Conservation (phyloP, 2,329 filamentous ascomycete genomes). For the Teratosphaeria nubilosa region DNA sequence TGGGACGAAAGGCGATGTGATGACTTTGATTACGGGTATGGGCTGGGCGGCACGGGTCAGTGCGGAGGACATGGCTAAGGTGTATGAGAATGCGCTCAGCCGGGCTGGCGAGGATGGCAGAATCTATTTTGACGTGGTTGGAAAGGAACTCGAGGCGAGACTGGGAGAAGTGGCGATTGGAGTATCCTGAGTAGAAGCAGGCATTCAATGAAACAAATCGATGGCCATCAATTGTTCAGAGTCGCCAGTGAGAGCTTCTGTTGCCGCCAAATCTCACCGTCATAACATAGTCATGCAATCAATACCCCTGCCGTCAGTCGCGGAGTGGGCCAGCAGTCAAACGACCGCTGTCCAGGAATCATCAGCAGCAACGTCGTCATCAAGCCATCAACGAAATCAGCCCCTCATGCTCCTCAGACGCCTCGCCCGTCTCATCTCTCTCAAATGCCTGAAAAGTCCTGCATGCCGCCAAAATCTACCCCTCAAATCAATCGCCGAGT, state of each 20-base stretch:
- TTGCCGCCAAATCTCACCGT: not conserved
- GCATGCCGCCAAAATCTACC: too few species aligned
- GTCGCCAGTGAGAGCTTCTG: not conserved
- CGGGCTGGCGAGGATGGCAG: conserved; percentile 1
- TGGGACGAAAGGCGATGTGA: conserved; percentile 19
- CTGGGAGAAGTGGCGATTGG: not conserved
- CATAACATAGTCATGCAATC: not conserved
- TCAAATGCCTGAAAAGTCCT: too few species aligned
- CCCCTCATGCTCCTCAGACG: too few species aligned
- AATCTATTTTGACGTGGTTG: conserved; percentile 2
- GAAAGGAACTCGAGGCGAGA: not conserved
- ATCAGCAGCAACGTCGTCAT: too few species aligned
- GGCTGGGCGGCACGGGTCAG: conserved; percentile 35
- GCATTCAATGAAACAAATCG: not conserved
- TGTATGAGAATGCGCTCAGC: conserved; percentile 22
- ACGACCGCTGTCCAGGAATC: too few species aligned
- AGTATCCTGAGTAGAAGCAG: not conserved
- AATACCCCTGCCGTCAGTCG: too few species aligned
- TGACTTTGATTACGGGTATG: conserved; percentile 33
- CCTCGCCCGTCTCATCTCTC: too few species aligned
- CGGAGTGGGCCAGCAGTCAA: not conserved
- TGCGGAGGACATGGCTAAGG: conserved; percentile 28
- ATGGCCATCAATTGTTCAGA: not conserved
- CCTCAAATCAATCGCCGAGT: too few species aligned
- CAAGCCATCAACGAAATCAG: too few species aligned